A percentile compares a stretch with the other conserved stretches of the same genome.
These are phyloP conservation scores for Trapa bicornis DNA, from an alignment of 345 rosid genomes.

Conservation along the genomic window DNA sequence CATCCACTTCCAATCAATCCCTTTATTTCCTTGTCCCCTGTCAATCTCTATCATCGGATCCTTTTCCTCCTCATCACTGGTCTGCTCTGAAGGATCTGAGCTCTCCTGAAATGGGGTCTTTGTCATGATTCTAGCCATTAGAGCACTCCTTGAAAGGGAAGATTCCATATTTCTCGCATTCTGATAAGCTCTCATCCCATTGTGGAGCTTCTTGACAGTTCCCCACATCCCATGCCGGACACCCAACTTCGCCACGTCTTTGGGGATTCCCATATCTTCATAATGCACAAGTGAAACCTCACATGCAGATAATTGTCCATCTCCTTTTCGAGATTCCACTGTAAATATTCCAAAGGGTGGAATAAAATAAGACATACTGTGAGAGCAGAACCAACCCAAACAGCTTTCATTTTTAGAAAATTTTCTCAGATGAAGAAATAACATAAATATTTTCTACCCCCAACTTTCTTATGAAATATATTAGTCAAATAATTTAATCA, in stretches of 20 bases:
- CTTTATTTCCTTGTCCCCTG: constrained; percentile 30
- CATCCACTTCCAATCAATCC: constrained; percentile 87
- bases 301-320: constrained; percentile 68
- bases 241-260: constrained; percentile 90
- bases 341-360: constrained; percentile 12
- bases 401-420: too few species aligned
- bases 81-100: constrained; percentile 29
- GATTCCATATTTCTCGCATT: constrained; percentile 45
- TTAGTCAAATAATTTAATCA: not conserved
- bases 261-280: constrained; percentile 98
- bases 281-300: constrained; percentile 79
- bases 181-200: constrained; percentile 80
- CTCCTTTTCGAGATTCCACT: constrained; percentile 88
- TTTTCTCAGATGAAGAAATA: not conserved
- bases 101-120: constrained; percentile 33
- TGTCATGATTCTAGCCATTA: constrained; percentile 61
- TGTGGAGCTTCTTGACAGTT: constrained; percentile 71
- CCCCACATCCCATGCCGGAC: constrained; percentile 99
- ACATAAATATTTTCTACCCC: not conserved
- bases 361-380: not conserved
- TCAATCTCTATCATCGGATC: constrained; percentile 6
- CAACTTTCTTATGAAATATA: too few species aligned
- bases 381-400: not conserved
- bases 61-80: constrained; percentile 28
- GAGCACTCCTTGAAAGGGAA: constrained; percentile 53